These are phyloP conservation scores for Leccinum griseonigrum DNA, from an alignment of 1,284 basidiomycete species.

Conservation along the genomic window DNA sequence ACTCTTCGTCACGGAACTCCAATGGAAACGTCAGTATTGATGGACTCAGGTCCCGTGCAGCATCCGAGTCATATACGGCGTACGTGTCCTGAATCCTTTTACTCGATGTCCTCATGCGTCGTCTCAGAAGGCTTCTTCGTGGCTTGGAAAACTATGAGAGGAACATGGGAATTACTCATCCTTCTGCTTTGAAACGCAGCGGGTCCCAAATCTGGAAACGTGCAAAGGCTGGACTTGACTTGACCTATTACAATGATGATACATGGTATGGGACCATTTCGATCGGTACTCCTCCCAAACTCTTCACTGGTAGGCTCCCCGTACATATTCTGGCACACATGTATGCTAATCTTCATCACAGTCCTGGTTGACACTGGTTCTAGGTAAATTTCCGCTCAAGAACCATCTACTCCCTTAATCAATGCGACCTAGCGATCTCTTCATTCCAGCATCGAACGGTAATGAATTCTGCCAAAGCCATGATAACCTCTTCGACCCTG, in stretches of 20 bases:
- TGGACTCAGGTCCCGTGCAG: too few relatives aligned
- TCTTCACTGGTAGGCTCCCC: background rate
- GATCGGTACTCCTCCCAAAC: background rate
- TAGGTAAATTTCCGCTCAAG: background rate
- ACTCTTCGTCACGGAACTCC: too few relatives aligned
- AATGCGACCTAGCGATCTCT: background rate
- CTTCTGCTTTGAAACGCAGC: too few relatives aligned
- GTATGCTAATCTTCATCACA: background rate
- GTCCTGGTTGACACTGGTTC: background rate
- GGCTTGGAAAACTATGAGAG: too few relatives aligned
- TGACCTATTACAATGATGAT: background rate
- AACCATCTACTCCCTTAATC: background rate
- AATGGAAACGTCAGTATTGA: too few relatives aligned
- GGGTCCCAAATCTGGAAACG: too few relatives aligned
- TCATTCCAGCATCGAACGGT: background rate
- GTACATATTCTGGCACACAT: background rate
- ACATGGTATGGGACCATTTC: background rate
- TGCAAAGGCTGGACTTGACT: background rate
- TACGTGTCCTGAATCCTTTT: too few relatives aligned
- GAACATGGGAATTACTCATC: too few relatives aligned
- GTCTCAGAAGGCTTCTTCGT: too few relatives aligned
- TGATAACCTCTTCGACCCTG: background rate
- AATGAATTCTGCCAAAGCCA: background rate
- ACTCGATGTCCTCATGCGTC: too few relatives aligned
- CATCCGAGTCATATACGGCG: too few relatives aligned